Percentiles rank a stretch among this genome's conserved stretches.
phyloP scores from a whole-genome alignment of 306 rosid genomes.

The Acmispon strigosus region DNA sequence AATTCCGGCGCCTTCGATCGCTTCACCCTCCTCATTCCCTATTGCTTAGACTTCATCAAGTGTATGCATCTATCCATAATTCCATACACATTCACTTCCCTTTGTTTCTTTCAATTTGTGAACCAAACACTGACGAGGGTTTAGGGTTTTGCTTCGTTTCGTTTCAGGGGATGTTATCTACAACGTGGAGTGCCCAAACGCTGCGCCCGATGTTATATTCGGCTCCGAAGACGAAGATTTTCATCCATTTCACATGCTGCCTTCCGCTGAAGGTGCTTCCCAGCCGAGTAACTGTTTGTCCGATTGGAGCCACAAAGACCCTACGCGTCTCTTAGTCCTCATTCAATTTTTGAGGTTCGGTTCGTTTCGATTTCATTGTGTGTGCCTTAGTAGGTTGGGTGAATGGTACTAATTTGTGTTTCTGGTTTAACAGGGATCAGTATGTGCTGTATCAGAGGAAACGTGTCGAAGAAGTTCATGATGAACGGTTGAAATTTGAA shows the following conservation, averaged over 20 bases:
- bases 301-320: conserved; percentile 72
- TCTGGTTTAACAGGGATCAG: conserved; percentile 49
- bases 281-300: conserved; percentile 24
- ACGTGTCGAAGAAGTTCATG: conserved; percentile 71
- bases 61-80: conserved; percentile 28
- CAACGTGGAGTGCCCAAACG: conserved; percentile 55
- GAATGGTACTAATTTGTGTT: not conserved
- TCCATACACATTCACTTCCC: not conserved
- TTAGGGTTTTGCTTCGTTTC: conserved; percentile 14
- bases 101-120: not conserved
- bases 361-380: not conserved
- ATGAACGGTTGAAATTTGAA: conserved; percentile 86
- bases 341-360: conserved; percentile 64
- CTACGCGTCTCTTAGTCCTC: conserved; percentile 56
- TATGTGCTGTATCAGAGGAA: conserved; percentile 45
- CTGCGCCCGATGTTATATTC: conserved; percentile 80
- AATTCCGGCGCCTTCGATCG: conserved; percentile 57
- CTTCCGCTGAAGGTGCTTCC: conserved; percentile 4
- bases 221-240: conserved; percentile 74
- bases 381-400: not conserved
- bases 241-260: conserved; percentile 45
- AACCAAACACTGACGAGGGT: not conserved
- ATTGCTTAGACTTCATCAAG: conserved; percentile 77
- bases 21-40: conserved; percentile 73
- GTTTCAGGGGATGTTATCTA: conserved; percentile 68